These are phyloP conservation scores for Lathyrus sativus DNA, from an alignment of 306 rosid species.

Conservation along the genomic window DNA sequence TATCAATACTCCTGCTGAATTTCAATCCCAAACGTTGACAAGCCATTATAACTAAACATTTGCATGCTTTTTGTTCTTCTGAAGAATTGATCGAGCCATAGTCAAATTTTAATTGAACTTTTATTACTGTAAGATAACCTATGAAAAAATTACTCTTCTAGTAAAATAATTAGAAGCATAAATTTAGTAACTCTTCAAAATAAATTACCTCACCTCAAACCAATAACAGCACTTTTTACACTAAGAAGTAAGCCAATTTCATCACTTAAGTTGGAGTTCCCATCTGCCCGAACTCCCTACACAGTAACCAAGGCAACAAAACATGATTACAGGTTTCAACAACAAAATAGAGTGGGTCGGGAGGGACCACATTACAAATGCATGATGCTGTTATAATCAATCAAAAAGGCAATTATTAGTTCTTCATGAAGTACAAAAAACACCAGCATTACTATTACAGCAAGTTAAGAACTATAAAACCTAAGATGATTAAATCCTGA, in stretches of 20 bases:
- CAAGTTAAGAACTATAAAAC: too few species aligned
- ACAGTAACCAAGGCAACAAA: slow-evolving; percentile 31
- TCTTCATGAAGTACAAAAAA: background rate
- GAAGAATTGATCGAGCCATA: background rate
- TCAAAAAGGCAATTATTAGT: background rate
- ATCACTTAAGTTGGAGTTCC: too few species aligned
- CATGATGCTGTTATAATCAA: slow-evolving; percentile 23
- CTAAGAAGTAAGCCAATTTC: too few species aligned
- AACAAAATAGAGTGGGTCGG: background rate
- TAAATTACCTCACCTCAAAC: too few species aligned
- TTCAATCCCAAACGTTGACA: background rate
- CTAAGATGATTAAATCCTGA: too few species aligned
- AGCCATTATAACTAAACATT: background rate
- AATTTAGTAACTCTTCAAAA: too few species aligned
- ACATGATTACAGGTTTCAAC: slow-evolving; percentile 26
- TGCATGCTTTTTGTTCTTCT: background rate
- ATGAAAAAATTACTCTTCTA: too few species aligned
- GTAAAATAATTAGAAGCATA: too few species aligned
- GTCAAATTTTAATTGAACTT: slow-evolving; percentile 17
- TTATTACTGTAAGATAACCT: background rate
- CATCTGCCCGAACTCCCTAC: slow-evolving; percentile 84
- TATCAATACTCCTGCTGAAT: too few species aligned
- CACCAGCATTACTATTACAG: background rate
- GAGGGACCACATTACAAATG: slow-evolving; percentile 27
- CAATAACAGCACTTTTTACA: too few species aligned